Evolutionary conservation across 768 basidiomycete genomes (phyloP).

Genomic region (Mycena capillaripes): DNA sequence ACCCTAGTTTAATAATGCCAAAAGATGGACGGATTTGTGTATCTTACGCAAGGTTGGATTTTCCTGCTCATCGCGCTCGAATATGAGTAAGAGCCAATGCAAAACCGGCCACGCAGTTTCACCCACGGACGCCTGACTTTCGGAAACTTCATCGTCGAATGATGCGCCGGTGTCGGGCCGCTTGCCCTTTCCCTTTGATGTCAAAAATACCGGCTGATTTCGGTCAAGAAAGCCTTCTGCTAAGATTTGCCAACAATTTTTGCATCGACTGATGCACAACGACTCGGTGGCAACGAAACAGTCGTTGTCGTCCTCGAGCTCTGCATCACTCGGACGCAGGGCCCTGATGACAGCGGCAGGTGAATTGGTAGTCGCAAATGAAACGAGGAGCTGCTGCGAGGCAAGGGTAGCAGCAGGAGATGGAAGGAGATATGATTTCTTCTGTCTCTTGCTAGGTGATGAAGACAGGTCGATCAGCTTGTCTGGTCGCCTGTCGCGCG

Average conservation of each 20-base stretch:
- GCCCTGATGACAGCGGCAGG: slow-evolving; percentile 67
- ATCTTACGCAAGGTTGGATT: slow-evolving; percentile 27
- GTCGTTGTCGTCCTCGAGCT: slow-evolving; percentile 50
- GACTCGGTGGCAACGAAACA: slow-evolving; percentile 72
- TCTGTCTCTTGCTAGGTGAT: slow-evolving; percentile 66
- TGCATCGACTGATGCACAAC: slow-evolving; percentile 64
- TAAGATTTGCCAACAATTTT: slow-evolving; percentile 74
- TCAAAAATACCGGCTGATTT: slow-evolving; percentile 41
- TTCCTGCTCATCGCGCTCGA: slow-evolving; percentile 73
- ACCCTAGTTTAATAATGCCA: background rate
- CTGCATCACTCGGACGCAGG: slow-evolving; percentile 53
- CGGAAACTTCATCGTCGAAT: slow-evolving; percentile 39
- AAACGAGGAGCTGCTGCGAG: slow-evolving; percentile 67
- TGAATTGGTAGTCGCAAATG: slow-evolving; percentile 69
- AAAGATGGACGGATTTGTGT: slow-evolving; percentile 19
- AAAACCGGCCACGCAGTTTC: slow-evolving; percentile 79
- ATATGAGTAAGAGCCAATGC: slow-evolving; percentile 76
- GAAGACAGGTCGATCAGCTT: slow-evolving; percentile 44
- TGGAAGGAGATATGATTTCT: slow-evolving; percentile 54
- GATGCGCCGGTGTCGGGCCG: slow-evolving; percentile 45
- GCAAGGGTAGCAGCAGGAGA: slow-evolving; percentile 63
- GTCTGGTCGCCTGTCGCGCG: slow-evolving; percentile 44
- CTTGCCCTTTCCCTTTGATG: slow-evolving; percentile 53
- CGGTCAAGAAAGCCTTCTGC: slow-evolving; percentile 65
- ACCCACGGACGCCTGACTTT: slow-evolving; percentile 56